A percentile compares a stretch with the other conserved stretches of the same genome.
These are phyloP conservation scores for Multifurca ochricompacta DNA, from an alignment of 768 basidiomycete species.

Conservation along the genomic window DNA sequence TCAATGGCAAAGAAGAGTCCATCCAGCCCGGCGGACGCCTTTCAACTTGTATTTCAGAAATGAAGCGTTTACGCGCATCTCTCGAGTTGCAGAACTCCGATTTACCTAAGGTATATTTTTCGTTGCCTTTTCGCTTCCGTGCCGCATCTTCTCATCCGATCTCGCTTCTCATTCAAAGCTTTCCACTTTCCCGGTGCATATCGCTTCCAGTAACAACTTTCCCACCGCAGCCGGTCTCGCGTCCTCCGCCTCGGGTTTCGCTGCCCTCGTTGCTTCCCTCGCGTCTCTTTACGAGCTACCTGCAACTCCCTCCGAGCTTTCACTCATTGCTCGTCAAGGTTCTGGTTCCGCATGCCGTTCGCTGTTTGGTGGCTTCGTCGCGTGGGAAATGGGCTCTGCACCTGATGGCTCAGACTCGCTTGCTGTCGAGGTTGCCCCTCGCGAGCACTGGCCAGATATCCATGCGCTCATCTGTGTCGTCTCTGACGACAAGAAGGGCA, in stretches of 20 bases:
- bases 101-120: constrained; percentile 52
- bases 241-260: constrained; percentile 95
- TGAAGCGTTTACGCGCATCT: constrained; percentile 68
- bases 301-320: constrained; percentile 70
- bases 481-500: constrained; percentile 92
- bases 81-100: constrained; percentile 64
- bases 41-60: constrained; percentile 77
- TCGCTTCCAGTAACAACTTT: constrained; percentile 96
- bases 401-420: constrained; percentile 77
- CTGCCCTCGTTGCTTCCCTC: constrained; percentile 87
- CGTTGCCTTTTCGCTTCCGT: background rate
- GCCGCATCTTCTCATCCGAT: constrained; percentile 8
- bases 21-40: constrained; percentile 77
- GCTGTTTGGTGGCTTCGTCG: constrained; percentile 94
- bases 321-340: constrained; percentile 92
- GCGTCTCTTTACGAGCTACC: constrained; percentile 81
- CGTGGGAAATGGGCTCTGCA: constrained; percentile 74
- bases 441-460: constrained; percentile 88
- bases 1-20: constrained; percentile 88
- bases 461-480: constrained; percentile 98
- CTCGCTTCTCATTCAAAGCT: constrained; percentile 36
- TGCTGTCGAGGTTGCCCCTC: constrained; percentile 80
- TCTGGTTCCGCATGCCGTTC: constrained; percentile 98
- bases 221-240: constrained; percentile 98
- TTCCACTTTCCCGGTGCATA: constrained; percentile 69